Conservation (phyloP, 805 yeast species). For the Yarrowia deformans region DNA sequence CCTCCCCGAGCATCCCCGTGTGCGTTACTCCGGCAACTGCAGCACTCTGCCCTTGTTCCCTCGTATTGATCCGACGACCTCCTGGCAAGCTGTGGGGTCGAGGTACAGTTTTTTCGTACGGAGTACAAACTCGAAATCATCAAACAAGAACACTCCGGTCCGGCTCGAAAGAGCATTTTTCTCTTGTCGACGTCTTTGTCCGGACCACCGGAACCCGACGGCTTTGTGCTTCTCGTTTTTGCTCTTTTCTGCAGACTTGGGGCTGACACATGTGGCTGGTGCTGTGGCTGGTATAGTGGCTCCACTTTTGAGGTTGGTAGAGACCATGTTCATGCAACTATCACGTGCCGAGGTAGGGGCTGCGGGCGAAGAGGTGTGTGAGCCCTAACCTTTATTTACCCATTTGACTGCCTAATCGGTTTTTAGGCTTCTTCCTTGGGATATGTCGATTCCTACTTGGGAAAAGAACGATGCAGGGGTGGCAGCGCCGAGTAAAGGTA, state of each 20-base stretch:
- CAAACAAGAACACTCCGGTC: too few relatives aligned
- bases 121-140: too few relatives aligned
- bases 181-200: not conserved
- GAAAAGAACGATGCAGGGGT: conserved; percentile 25
- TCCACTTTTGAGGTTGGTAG: conserved; percentile 13
- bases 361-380: not conserved
- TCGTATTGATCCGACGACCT: not conserved
- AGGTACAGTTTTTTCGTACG: too few relatives aligned
- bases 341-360: conserved; percentile 23
- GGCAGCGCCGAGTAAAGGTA: conserved; percentile 36
- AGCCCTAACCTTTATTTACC: conserved; percentile 36
- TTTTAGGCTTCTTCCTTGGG: conserved; percentile 20
- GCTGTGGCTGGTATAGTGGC: conserved; percentile 21
- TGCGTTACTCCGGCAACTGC: not conserved
- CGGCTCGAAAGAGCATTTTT: not conserved
- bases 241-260: not conserved
- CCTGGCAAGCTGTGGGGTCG: not conserved
- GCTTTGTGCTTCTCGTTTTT: not conserved
- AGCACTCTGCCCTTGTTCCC: not conserved
- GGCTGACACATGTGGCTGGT: conserved; percentile 20
- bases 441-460: conserved; percentile 22
- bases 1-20: not conserved
- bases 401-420: conserved; percentile 29
- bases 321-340: not conserved
- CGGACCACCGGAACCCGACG: conserved; percentile 23